Evolutionary conservation across 106 monocot species (phyloP).

Genomic region (Ottelia alismoides): DNA sequence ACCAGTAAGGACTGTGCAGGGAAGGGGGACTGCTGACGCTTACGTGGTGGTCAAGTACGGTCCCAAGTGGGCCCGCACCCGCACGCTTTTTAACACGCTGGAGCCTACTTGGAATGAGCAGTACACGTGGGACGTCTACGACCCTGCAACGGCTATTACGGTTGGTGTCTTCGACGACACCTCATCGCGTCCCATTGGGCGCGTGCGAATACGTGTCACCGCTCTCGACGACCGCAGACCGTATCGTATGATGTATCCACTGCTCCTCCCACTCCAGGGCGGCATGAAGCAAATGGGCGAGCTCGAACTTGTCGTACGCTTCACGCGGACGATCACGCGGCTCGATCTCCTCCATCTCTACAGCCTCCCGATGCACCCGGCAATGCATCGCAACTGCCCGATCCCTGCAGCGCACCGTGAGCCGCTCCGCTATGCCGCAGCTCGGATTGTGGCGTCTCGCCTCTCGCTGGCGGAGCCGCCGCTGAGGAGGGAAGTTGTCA

Average conservation of each 20-base stretch:
- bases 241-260: slow-evolving; percentile 53
- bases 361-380: slow-evolving; percentile 52
- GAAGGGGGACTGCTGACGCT: slow-evolving; percentile 50
- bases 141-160: slow-evolving; percentile 71
- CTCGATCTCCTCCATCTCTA: slow-evolving; percentile 52
- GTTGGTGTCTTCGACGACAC: slow-evolving; percentile 73
- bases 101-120: slow-evolving; percentile 96
- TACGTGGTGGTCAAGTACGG: slow-evolving; percentile 87
- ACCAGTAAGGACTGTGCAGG: slow-evolving; percentile 44
- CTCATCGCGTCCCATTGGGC: slow-evolving; percentile 41
- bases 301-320: slow-evolving; percentile 69
- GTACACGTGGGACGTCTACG: slow-evolving; percentile 86
- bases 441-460: slow-evolving; percentile 47
- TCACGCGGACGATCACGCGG: slow-evolving; percentile 26
- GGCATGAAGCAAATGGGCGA: slow-evolving; percentile 67
- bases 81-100: slow-evolving; percentile 39
- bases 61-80: slow-evolving; percentile 82
- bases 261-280: slow-evolving; percentile 33
- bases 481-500: slow-evolving; percentile 45
- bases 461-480: slow-evolving; percentile 67
- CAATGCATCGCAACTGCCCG: slow-evolving; percentile 70
- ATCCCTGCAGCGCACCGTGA: slow-evolving; percentile 36
- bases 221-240: slow-evolving; percentile 34
- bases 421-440: slow-evolving; percentile 48
- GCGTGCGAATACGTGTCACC: slow-evolving; percentile 63